A percentile compares a stretch with the other conserved stretches of the same genome.
These are phyloP conservation scores for Scedosporium boydii DNA, from an alignment of 2,329 filamentous ascomycete species.

Conservation along the genomic window DNA sequence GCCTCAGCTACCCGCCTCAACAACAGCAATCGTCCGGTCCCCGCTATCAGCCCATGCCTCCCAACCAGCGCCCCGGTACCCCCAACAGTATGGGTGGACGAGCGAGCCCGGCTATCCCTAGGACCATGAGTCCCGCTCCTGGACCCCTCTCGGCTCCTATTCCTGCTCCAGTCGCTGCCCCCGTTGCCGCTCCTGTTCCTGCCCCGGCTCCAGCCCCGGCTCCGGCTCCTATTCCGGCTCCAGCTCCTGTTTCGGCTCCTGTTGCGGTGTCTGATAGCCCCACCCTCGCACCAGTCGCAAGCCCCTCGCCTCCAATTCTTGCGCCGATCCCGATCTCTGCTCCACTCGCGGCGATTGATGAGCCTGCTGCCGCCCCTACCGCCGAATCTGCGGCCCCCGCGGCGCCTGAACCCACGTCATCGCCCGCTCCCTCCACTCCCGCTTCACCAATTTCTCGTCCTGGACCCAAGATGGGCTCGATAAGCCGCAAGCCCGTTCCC, in stretches of 20 bases:
- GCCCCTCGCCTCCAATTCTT: not conserved
- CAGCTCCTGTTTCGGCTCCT: not conserved
- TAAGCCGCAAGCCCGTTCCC: constrained; percentile 47
- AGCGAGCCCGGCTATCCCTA: constrained; percentile 33
- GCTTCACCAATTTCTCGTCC: constrained; percentile 15
- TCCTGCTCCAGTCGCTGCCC: constrained; percentile 4
- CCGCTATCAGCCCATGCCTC: constrained; percentile 19
- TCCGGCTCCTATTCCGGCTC: not conserved
- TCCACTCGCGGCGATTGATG: not conserved
- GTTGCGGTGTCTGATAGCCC: not conserved
- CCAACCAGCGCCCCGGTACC: constrained; percentile 27
- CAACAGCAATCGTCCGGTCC: constrained; percentile 38
- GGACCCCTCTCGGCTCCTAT: constrained; percentile 15
- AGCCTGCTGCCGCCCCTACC: not conserved
- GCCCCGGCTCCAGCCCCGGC: not conserved
- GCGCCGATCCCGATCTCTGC: not conserved
- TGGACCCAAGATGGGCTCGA: constrained; percentile 28
- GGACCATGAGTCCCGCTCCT: constrained; percentile 34
- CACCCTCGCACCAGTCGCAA: not conserved
- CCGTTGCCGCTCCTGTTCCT: not conserved
- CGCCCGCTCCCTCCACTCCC: not conserved
- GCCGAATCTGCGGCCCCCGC: not conserved
- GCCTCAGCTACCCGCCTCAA: constrained; percentile 21
- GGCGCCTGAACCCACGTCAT: not conserved
- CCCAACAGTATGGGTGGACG: constrained; percentile 30